Conservation (phyloP, 1,284 basidiomycete genomes). For the Tremellales sp. region DNA sequence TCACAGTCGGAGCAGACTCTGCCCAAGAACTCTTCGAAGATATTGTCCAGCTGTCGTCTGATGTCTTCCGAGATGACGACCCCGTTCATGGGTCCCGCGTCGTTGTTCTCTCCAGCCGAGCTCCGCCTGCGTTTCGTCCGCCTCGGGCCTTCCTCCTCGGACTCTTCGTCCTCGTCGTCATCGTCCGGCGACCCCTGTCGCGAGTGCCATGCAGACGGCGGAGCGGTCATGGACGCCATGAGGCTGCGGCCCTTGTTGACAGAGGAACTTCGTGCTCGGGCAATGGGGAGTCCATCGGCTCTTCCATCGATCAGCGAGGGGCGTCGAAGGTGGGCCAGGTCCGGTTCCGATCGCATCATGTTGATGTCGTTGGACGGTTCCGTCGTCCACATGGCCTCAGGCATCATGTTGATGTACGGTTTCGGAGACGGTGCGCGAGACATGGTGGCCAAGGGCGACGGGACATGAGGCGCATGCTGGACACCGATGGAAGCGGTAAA, state of each 20-base stretch:
- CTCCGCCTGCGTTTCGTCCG: conserved; percentile 37
- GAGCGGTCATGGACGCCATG: conserved; percentile 25
- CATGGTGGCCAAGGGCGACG: conserved; percentile 39
- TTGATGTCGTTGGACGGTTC: no score
- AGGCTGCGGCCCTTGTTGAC: conserved; percentile 28
- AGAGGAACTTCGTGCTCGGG: conserved; percentile 36
- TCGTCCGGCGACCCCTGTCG: conserved; percentile 33
- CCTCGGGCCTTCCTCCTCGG: conserved; percentile 36
- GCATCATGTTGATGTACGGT: conserved; percentile 19
- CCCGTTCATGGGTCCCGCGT: conserved; percentile 14
- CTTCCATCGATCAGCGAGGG: conserved; percentile 18
- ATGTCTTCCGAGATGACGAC: conserved; percentile 59
- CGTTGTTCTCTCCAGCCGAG: conserved; percentile 30
- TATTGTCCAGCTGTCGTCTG: conserved; percentile 73
- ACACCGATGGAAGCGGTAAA: conserved; percentile 29
- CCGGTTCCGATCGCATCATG: conserved; percentile 2
- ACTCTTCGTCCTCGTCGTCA: conserved; percentile 37
- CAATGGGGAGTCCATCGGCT: conserved; percentile 38
- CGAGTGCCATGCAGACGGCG: conserved; percentile 43
- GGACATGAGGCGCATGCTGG: conserved; percentile 38
- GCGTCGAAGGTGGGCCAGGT: not conserved
- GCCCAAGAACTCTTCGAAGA: conserved; percentile 88
- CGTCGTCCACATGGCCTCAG: conserved; percentile 13
- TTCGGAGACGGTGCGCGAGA: conserved; percentile 32
- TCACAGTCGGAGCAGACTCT: conserved; percentile 84